Conservation (phyloP, 257 asterid genomes). For the Nicotiana obtusifolia region DNA sequence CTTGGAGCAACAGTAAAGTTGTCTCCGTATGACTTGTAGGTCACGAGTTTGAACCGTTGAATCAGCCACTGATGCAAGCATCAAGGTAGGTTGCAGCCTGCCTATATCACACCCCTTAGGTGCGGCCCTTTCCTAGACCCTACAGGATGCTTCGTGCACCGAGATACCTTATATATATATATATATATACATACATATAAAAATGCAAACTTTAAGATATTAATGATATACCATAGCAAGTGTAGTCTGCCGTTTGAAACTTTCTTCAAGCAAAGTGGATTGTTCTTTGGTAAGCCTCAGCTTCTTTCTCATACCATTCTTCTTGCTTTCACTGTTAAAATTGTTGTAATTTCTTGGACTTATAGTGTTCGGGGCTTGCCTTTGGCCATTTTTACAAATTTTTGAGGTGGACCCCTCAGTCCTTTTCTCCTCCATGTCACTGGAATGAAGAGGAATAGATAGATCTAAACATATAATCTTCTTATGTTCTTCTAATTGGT, state of each 20-base stretch:
- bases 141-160: too few relatives aligned
- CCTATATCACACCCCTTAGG: too few relatives aligned
- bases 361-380: conserved; percentile 11
- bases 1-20: too few relatives aligned
- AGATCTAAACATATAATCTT: conserved; percentile 34
- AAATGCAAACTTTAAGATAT: not conserved
- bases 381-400: conserved; percentile 2
- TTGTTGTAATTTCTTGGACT: not conserved
- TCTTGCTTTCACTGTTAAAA: conserved; percentile 10
- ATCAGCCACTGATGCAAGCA: too few relatives aligned
- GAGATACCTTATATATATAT: too few relatives aligned
- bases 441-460: conserved; percentile 37
- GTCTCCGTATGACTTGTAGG: too few relatives aligned
- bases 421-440: not conserved
- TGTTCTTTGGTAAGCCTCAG: conserved; percentile 52
- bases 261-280: conserved; percentile 40
- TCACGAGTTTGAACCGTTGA: too few relatives aligned
- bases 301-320: conserved; percentile 37
- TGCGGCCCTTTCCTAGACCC: too few relatives aligned
- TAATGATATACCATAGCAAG: conserved; percentile 33
- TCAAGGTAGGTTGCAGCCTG: too few relatives aligned
- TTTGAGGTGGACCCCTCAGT: conserved; percentile 22
- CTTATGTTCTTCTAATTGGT: conserved; percentile 3
- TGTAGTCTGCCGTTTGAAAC: conserved; percentile 38
- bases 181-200: not conserved